Base-by-base conservation (phyloP, 2,329 filamentous ascomycete genomes). In the Eutypella sp. region DNA sequence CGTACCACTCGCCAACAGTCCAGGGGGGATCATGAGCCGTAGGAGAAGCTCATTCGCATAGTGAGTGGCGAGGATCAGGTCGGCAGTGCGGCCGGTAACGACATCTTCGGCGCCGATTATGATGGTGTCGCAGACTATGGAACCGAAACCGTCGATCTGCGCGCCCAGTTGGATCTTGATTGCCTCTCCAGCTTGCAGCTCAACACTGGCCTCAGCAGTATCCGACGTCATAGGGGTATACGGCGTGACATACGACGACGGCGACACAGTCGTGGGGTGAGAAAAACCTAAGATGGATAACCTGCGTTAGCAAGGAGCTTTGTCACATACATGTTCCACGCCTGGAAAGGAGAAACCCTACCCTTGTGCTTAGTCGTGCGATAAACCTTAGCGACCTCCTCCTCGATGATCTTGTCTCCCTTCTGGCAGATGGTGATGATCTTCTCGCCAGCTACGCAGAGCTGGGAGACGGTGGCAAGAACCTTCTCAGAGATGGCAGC, bases 321-420 rank as follows among this genome's bases (percentile, higher is more conserved):
- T 29, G 31, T 7, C 24, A 27, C 38, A 33, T 33, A 22, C 40
- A 33, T 44, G 34, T 22, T 39, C 36, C 39, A 25, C 37, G 39
- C 22, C 23, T 31, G 46, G 24, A 15, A 18, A 10, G 33, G 22
- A 40, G 31, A 27, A 22, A 29, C 72, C 75, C 55, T 63, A 88
- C 87, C 93, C 80, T 99, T 99, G 64, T 96, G 85, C 78, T 96
- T 97, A 80, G 97, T 97, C 71, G 91, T 92, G 69, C 95, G 91
- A 81, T 93, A 99, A 63, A 99, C 92, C 78, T 97, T 97, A 65
- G 81, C 72, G 46, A 96, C 79, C 72, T 97, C 93, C 64, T 96
- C 92, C 55, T 93, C 90, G 54, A 99, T 79, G 51, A 99, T 79
- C 78, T 91, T 86, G 75, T 99, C 93, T 58, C 93, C 93, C 76